Evolutionary conservation across 1,284 basidiomycete genomes (phyloP), one percentile per base, ranked within the genome.

Genomic region (Pascua sp.): DNA sequence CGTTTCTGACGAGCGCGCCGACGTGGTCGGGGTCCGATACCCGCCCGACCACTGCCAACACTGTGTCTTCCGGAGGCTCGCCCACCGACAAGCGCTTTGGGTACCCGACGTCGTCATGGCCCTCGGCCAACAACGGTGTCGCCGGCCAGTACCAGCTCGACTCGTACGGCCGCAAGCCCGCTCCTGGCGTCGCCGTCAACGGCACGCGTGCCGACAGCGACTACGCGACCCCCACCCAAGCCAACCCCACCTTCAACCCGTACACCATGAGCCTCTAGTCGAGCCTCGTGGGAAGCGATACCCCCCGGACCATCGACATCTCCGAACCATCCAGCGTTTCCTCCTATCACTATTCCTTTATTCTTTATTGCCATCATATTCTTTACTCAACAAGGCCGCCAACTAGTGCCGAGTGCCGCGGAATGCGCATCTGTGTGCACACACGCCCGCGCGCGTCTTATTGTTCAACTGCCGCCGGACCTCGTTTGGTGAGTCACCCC

Each of bases 21-120:
- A 49, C 48, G 2, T 61, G 56, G 56, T 55, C 52, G 11, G 45
- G 53, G 11, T 55, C 53, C 17, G 56, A 61, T 53, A 61, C 60
- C n/a, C 60, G 56, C 17, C 60, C 60, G 43, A 57, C 56, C 39
- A 61, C 60, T 39, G 60, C 60, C 47, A 61, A 57, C 56, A 61
- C 60, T 4, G 56, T 57, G 2, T 57, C 56, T 1, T 57, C 60
- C 24, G 53, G 41, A 10, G 60, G 56, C 42, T 61, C 60, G 11
- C 60, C 60, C 12, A 57, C 53, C 11, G 60, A 61, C 39, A 47
- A 50, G 10, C 57, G 53, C 36, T 59, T 59, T 47, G 46, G 40
- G 8, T 59, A 59, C 53, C 43, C 45, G 10, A 51, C 43, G 36
- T 45, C 51, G 36, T 52, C 43, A 44, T 32, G 45, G 45, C 24